phyloP scores from a whole-genome alignment of 2,329 filamentous ascomycete species.

The Calonectria leucothoes region DNA sequence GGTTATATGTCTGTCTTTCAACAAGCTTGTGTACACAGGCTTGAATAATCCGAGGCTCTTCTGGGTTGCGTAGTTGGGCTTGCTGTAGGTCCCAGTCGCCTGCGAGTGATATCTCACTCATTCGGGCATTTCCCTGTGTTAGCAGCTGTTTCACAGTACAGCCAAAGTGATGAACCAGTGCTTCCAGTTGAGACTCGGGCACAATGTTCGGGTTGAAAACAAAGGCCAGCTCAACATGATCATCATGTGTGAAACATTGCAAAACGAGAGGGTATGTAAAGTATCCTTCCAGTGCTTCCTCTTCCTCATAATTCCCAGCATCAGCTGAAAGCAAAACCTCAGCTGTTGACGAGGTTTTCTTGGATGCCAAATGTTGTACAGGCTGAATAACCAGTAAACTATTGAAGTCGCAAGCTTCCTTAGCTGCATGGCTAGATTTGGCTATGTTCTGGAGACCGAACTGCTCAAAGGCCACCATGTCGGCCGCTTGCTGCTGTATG shows the following conservation, averaged over 20 bases:
- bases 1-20: not conserved
- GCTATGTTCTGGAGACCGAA: slow-evolving; percentile 36
- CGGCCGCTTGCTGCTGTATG: slow-evolving; percentile 27
- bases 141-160: not conserved
- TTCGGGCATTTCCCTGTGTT: not conserved
- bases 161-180: not conserved
- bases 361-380: not conserved
- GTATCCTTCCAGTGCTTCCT: not conserved
- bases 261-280: not conserved
- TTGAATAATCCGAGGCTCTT: not conserved
- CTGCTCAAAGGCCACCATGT: slow-evolving; percentile 35
- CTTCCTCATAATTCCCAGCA: not conserved
- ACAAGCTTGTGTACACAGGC: slow-evolving; percentile 37
- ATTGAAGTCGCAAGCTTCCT: slow-evolving; percentile 39
- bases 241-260: not conserved
- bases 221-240: not conserved
- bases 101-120: not conserved
- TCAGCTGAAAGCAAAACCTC: not conserved
- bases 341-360: not conserved
- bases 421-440: slow-evolving; percentile 16
- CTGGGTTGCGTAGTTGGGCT: not conserved
- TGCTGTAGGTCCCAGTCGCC: not conserved
- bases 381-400: slow-evolving; percentile 45
- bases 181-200: not conserved
- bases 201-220: not conserved